Base-by-base conservation (phyloP, 495 filamentous ascomycete genomes). In the Wilcoxina mikolae region DNA sequence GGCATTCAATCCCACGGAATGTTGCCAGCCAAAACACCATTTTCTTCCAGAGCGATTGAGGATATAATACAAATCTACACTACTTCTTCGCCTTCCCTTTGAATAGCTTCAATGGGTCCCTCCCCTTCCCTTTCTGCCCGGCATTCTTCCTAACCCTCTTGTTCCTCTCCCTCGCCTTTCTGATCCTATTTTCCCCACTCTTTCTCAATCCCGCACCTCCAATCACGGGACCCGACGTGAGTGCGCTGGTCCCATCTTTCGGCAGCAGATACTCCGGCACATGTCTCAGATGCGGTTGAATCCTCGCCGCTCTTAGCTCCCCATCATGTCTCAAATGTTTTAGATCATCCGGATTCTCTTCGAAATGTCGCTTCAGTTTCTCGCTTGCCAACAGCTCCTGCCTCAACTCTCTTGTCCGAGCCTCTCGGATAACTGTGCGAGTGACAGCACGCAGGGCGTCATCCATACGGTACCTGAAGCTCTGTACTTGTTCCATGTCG, bases 261-360 rank as follows among this genome's bases (percentile, higher is more conserved):
- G 91, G 91, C 61, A 99, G 74, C 44, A 99, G 69, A 69, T 99
- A 99, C 23, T 94, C 87, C 0, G 91, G 91, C 2, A 99, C 85
- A 71, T 96, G 88, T 69, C 85, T 94, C 54, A 99, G 69, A 74
- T 99, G 93, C 10, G 82, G 75, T 69, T 94, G 87, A 26, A 88
- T 75, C 58, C 84, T 74, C 3, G 84, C 83, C 20, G 81, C 75
- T 56, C 86, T 79, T 42, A 91, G 69, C 68, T 95, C 91, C 9
- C 80, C 83, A 66, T 99, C 93, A 65, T 99, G 91, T 25, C 91
- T 75, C 49, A 99, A 73, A 65, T 91, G 84, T 20, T 81, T 75
- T 39, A 95, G 70, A 64, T 95, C 89, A 5, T 80, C 79, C 0
- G 91, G 91, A 67, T 96, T 95, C 69, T 99, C 91, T 65, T 96